Conservation (phyloP, 2,329 filamentous ascomycete species). For the Ophiocordyceps camponoti-saundersi region DNA sequence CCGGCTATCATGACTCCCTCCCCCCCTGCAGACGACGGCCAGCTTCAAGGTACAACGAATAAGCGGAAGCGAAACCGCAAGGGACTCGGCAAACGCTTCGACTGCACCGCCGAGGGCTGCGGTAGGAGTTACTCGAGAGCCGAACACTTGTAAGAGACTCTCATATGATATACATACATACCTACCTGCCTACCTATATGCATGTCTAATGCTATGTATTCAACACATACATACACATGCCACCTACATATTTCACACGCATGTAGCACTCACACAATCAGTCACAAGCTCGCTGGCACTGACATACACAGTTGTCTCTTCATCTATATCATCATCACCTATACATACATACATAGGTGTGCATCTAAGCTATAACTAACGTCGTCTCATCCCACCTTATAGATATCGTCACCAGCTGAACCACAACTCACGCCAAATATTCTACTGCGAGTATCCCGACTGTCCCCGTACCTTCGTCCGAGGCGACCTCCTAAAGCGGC, state of each 20-base stretch:
- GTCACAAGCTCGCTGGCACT: too few species aligned
- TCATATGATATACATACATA: too few species aligned
- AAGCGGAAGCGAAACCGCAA: slow-evolving; percentile 60
- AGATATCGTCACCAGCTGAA: slow-evolving; percentile 86
- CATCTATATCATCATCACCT: too few species aligned
- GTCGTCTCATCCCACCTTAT: neutral
- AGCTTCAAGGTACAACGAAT: neutral
- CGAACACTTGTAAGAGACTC: slow-evolving; percentile 74
- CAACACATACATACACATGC: too few species aligned
- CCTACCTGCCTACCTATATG: too few species aligned
- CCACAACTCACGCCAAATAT: slow-evolving; percentile 90
- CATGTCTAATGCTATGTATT: too few species aligned
- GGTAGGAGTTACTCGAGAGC: slow-evolving; percentile 94
- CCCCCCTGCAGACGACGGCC: neutral
- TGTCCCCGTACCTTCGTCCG: slow-evolving; percentile 85
- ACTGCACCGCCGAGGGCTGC: slow-evolving; percentile 72
- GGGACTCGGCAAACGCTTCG: slow-evolving; percentile 64
- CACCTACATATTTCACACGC: neutral
- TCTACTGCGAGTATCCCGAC: slow-evolving; percentile 80
- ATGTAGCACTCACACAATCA: too few species aligned
- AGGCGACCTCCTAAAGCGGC: slow-evolving; percentile 77
- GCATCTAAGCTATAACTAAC: too few species aligned
- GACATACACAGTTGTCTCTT: slow-evolving; percentile 1
- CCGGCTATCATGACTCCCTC: neutral
- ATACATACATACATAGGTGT: too few species aligned